These are phyloP conservation scores for Rhododendron williamsianum DNA, from an alignment of 148 eudicot genomes.

Conservation along the genomic window DNA sequence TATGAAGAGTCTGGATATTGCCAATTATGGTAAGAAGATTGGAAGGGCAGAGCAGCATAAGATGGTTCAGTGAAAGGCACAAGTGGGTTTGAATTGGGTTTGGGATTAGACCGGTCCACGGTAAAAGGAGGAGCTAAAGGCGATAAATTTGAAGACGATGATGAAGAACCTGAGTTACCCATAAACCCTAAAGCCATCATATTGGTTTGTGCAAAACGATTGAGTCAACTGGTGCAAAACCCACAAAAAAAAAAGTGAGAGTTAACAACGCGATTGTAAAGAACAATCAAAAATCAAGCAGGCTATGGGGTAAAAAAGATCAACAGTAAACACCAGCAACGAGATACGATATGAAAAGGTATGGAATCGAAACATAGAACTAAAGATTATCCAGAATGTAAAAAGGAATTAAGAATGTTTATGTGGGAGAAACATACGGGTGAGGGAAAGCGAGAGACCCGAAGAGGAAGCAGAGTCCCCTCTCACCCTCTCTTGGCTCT, in stretches of 20 bases:
- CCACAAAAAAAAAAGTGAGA: background rate
- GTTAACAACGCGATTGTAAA: conserved; percentile 5
- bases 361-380: background rate
- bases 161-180: conserved; percentile 44
- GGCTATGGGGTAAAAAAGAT: background rate
- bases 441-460: background rate
- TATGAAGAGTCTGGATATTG: conserved; percentile 33
- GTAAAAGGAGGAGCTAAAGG: conserved; percentile 84
- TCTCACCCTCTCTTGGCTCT: background rate
- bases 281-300: background rate
- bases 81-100: conserved; percentile 36
- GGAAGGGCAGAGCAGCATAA: conserved; percentile 29
- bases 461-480: background rate
- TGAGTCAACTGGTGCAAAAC: conserved; percentile 16
- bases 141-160: conserved; percentile 67
- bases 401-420: background rate
- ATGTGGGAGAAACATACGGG: background rate
- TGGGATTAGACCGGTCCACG: conserved; percentile 49
- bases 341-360: background rate
- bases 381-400: background rate
- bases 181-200: conserved; percentile 58
- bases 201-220: background rate
- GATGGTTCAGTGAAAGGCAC: conserved; percentile 35
- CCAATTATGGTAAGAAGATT: conserved; percentile 40
- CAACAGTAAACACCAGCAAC: background rate